A percentile compares a stretch with the other conserved stretches of the same genome.
These are phyloP conservation scores for Colletotrichum somersetense DNA, from an alignment of 2,329 filamentous ascomycete species.

Conservation along the genomic window DNA sequence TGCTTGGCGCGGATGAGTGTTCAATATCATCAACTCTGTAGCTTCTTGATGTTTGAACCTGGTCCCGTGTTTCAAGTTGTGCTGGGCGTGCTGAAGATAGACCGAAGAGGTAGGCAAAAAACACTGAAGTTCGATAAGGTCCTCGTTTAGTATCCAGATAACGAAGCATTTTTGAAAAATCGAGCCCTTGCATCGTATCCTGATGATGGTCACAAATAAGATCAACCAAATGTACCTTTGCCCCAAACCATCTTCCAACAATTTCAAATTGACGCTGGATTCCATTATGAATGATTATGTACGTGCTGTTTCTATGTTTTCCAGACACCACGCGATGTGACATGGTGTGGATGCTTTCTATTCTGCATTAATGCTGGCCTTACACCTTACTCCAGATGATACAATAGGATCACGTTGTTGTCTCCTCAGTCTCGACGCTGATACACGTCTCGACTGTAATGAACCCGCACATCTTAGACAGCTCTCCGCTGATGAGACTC, in stretches of 20 bases:
- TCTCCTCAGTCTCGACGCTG: conserved; percentile 3
- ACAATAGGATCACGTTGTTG: too few species aligned
- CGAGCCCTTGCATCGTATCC: neutral
- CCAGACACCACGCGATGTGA: neutral
- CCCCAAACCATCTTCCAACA: neutral
- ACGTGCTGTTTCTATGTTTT: neutral
- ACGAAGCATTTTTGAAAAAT: neutral
- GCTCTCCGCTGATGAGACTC: conserved; percentile 1
- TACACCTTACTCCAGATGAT: neutral
- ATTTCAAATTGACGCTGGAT: neutral
- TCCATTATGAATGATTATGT: neutral
- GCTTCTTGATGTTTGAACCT: too few species aligned
- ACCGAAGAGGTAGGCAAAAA: neutral
- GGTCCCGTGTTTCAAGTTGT: too few species aligned
- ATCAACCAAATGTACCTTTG: neutral
- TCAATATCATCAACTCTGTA: too few species aligned
- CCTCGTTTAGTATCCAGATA: neutral
- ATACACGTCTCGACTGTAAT: conserved; percentile 22
- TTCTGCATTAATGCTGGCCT: neutral
- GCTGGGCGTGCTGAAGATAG: neutral
- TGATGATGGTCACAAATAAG: neutral
- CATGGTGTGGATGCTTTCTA: neutral
- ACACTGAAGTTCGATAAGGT: neutral
- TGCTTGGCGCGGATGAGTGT: too few species aligned
- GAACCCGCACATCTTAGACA: conserved; percentile 14